Evolutionary conservation across 1,284 basidiomycete genomes (phyloP), one percentile per base, ranked within the genome.

Genomic region (Agroathelia rolfsii): DNA sequence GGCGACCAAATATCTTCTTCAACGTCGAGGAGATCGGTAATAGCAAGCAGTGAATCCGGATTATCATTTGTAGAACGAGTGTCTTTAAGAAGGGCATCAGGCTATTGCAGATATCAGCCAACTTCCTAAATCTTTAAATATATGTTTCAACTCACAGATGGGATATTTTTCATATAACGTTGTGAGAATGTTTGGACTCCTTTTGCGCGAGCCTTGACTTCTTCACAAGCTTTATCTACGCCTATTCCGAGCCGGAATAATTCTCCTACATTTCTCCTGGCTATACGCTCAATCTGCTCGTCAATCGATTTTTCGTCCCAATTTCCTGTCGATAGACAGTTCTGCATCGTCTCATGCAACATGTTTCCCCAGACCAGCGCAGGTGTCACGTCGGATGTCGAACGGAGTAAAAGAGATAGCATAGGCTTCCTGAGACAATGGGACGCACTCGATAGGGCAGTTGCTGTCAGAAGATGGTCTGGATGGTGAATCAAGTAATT

Each of bases 1-100:
- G 95, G 93, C 0, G 87, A 93, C 84, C 89, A 95, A 40, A 98
- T 94, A 45, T 97, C 93, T 53, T 98, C 94, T 61, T 98, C 95
- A 24, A 95, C 72, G 38, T 92, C 92, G 41, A 86, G 71, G 2
- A 92, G 54, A 15, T 76, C 64, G 6, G 71, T 65, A 32, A 96
- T 78, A 0, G 85, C 82, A 0, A 94, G 64, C 4, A 69, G 58
- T 1, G 74, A 66, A 0, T 55, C 56, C 18, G 66, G 62, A 6
- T 63, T 52, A n/a, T n/a, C n/a, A 13, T 65, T 60, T 1, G 46
- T 44, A 10, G 72, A 56, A 17, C 81, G 69, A 2, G 77, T 78
- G 46, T 88, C 75, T 1, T 63, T 64, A 5, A 92, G 59, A 17
- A 69, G 49, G 0, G 77, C 86, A n/a, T 69, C 58, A 0, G 65